phyloP scores from a whole-genome alignment of 345 rosid genomes.

The Linum tenue region DNA sequence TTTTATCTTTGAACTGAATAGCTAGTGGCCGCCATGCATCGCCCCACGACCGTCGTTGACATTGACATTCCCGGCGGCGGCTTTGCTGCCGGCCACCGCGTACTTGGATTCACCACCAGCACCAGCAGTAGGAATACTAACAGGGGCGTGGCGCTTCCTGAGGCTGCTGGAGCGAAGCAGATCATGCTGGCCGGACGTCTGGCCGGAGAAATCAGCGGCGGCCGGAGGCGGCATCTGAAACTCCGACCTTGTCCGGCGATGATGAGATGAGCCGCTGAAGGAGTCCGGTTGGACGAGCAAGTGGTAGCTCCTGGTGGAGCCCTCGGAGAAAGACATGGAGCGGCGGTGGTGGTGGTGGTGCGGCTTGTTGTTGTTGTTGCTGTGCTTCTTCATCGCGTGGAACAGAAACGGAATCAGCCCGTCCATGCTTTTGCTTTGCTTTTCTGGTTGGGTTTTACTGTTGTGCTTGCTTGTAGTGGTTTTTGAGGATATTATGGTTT shows the following conservation, averaged over 20 bases:
- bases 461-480: too few species aligned
- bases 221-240: background rate
- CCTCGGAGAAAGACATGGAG: background rate
- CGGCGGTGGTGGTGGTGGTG: background rate
- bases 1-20: too few species aligned
- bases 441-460: too few species aligned
- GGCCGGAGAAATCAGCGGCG: background rate
- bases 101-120: too few species aligned
- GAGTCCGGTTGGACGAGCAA: background rate
- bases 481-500: too few species aligned
- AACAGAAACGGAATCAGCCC: background rate
- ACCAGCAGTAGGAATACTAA: too few species aligned
- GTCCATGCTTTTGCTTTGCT: background rate
- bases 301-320: background rate
- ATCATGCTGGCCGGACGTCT: background rate
- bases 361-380: background rate
- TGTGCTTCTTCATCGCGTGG: background rate
- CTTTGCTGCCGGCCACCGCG: too few species aligned
- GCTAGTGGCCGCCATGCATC: too few species aligned
- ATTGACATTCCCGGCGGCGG: too few species aligned
- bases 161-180: background rate
- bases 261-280: background rate
- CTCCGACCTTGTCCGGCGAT: background rate
- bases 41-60: too few species aligned
- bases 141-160: too few species aligned